These are phyloP conservation scores for Cryphonectria nitschkei DNA, from an alignment of 2,329 filamentous ascomycete species.

Conservation along the genomic window DNA sequence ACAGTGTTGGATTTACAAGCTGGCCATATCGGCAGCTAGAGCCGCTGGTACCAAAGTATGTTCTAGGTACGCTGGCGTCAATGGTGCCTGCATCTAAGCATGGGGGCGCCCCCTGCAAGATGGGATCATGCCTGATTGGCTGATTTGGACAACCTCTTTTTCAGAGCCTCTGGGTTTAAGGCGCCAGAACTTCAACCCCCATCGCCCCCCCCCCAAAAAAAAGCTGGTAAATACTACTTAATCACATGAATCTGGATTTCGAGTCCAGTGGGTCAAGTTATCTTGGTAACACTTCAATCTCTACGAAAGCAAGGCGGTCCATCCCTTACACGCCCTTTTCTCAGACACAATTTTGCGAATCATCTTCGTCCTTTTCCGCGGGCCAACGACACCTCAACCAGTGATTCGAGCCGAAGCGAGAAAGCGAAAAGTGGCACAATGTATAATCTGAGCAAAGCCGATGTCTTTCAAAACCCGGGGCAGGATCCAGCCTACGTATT, in stretches of 20 bases:
- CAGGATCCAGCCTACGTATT: constrained; percentile 58
- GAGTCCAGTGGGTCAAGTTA: neutral
- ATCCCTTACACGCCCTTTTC: neutral
- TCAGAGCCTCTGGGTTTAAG: constrained; percentile 4
- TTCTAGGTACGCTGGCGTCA: constrained; percentile 14
- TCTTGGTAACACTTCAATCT: neutral
- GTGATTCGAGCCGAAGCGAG: constrained; percentile 10
- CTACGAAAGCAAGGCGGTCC: neutral
- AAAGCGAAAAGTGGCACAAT: constrained; percentile 36
- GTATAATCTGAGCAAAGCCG: constrained; percentile 47
- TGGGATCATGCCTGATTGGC: constrained; percentile 21
- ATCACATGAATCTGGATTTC: neutral
- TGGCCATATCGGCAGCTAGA: constrained; percentile 29
- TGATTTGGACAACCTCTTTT: neutral
- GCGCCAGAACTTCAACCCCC: constrained; percentile 1
- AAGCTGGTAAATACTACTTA: neutral
- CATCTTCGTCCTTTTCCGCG: neutral
- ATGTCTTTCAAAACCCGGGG: constrained; percentile 44
- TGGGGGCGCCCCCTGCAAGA: constrained; percentile 15
- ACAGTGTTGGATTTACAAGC: constrained; percentile 28
- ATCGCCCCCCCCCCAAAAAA: neutral
- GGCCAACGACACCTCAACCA: neutral
- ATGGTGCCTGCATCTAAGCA: constrained; percentile 8
- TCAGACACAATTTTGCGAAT: neutral
- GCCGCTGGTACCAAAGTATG: neutral